Conservation (phyloP, 1,284 basidiomycete species). For the Microbotryum silenes-acaulis region DNA sequence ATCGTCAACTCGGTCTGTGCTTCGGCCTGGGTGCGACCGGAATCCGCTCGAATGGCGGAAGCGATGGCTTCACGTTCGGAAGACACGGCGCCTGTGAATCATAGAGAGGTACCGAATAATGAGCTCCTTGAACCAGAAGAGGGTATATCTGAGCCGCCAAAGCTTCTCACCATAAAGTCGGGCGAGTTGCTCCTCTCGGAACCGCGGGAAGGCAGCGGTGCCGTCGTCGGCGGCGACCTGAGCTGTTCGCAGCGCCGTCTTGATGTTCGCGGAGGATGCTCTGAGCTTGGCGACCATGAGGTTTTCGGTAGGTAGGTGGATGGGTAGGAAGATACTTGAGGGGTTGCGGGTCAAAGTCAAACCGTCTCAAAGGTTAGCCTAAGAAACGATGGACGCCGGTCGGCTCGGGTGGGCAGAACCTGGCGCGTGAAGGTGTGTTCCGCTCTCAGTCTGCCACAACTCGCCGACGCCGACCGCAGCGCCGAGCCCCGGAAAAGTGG, state of each 20-base stretch:
- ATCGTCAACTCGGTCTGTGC: not conserved
- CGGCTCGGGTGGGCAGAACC: too few relatives aligned
- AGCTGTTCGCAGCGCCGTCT: not conserved
- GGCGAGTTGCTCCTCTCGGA: slow-evolving; percentile 7
- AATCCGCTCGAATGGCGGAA: not conserved
- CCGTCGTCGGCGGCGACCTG: not conserved
- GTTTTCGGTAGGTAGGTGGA: too few relatives aligned
- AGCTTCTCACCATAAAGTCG: slow-evolving; percentile 3
- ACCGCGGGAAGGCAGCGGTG: not conserved
- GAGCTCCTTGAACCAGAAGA: not conserved
- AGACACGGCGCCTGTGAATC: not conserved
- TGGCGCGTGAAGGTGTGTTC: too few relatives aligned
- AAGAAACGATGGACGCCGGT: too few relatives aligned
- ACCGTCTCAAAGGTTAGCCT: not conserved
- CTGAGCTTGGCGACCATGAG: too few relatives aligned
- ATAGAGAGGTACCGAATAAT: not conserved
- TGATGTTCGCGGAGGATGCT: not conserved
- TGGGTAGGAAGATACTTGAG: not conserved
- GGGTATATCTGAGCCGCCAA: too few relatives aligned
- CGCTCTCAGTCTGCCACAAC: too few relatives aligned
- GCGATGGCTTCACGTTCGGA: not conserved
- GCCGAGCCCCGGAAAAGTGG: too few relatives aligned
- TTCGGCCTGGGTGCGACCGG: not conserved
- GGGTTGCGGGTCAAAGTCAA: not conserved
- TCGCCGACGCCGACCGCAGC: too few relatives aligned